Base-by-base conservation (phyloP, 768 basidiomycete species). In the Tylopilus balloui region DNA sequence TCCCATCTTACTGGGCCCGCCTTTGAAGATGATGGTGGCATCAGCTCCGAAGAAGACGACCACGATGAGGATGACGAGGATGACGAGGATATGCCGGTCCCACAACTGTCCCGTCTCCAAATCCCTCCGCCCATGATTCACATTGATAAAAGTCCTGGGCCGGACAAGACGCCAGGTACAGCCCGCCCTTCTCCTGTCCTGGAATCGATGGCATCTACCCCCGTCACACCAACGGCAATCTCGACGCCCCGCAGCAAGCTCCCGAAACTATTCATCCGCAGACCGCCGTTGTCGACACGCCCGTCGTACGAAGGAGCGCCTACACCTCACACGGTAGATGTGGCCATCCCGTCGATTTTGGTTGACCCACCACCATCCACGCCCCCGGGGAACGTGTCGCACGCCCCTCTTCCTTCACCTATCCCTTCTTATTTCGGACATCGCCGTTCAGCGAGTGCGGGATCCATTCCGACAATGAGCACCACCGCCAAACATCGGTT, bases 11-110 rank as follows among this genome's bases (percentile, higher is more conserved):
- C 53, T 4, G 75, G 73, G 7, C 79, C 79, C 3, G 77, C 73
- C 20, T 81, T 79, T 54, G 78, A 85, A 62, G 91, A 92, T 58
- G 91, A 91, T 58, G 90, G 81, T n/a, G 81, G 84, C 4, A 69
- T 89, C 10, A 85, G 81, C 24, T 77, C 75, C 0, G 78, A 79
- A 34, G 73, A 69, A 4, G 71, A 71, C 13, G 76, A 77, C 27
- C 70, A 63, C 34, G 52, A 63, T 32, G 51, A 61, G 23, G 58
- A 59, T 24, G 57, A 69, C 0, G 60, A 64, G 3, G 48, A 62
- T 14, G 52, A 62, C 19, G 52, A 60, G 37, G 55, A 77, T 60
- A 66, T 74, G 7, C 63, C 71, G 15, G 50, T 40, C 45, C 61
- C 53, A 4, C 61, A 46, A 15, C 54, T 63, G 8, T 47, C 54